Evolutionary conservation across 1,284 basidiomycete species (phyloP).

Genomic region (Cryptococcus sp.): DNA sequence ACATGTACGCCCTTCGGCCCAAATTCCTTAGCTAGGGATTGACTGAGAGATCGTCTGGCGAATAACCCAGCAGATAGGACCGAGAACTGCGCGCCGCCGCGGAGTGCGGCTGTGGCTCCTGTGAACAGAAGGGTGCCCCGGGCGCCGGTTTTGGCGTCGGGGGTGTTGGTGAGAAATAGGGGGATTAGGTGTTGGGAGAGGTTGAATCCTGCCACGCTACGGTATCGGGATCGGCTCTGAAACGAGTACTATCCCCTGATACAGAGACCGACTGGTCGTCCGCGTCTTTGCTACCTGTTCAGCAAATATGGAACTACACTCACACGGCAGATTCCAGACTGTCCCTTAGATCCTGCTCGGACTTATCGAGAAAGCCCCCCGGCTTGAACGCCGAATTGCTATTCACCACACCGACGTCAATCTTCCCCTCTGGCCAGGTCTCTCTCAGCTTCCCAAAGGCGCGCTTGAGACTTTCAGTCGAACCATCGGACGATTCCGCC

Average conservation of each 20-base stretch:
- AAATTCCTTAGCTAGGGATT: conserved; percentile 53
- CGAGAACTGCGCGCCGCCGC: conserved; percentile 37
- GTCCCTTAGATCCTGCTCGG: conserved; percentile 29
- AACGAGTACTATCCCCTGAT: too few relatives aligned
- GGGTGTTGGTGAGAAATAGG: conserved; percentile 25
- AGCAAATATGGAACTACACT: conserved; percentile 21
- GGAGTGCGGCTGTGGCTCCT: conserved; percentile 46
- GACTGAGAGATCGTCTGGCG: conserved; percentile 38
- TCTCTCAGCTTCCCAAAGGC: conserved; percentile 36
- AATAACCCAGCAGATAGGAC: conserved; percentile 44
- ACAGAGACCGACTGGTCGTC: too few relatives aligned
- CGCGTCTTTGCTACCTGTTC: too few relatives aligned
- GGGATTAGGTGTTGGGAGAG: conserved; percentile 43
- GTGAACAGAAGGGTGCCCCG: conserved; percentile 48
- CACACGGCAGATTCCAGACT: conserved; percentile 39
- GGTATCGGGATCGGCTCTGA: neutral
- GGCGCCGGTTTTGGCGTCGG: conserved; percentile 8
- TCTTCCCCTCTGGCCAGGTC: conserved; percentile 32
- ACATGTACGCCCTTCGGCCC: conserved; percentile 54
- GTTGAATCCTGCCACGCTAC: conserved; percentile 33
- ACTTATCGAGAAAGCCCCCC: conserved; percentile 39
- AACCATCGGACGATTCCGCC: conserved; percentile 36
- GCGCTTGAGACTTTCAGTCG: conserved; percentile 23
- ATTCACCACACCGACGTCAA: conserved; percentile 49
- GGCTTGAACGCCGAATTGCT: conserved; percentile 33